A percentile compares a stretch with the other conserved stretches of the same genome.
phyloP scores from a whole-genome alignment of 140 eudicot species.

The Senecio squalidus region DNA sequence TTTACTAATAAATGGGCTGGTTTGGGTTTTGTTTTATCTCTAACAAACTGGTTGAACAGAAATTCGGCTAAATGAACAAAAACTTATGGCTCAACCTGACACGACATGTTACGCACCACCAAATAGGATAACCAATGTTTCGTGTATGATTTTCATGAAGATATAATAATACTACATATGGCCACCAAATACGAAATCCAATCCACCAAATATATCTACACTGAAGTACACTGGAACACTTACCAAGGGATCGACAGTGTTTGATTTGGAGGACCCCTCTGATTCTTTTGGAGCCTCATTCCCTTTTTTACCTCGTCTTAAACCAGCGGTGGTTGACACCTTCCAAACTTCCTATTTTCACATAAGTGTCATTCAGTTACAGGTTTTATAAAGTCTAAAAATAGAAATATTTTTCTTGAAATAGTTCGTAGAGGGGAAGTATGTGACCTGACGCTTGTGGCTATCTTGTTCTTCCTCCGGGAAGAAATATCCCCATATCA shows the following conservation, averaged over 20 bases:
- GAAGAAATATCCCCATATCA: conserved; percentile 91
- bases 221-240: conserved; percentile 14
- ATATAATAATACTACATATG: too few relatives aligned
- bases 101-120: too few relatives aligned
- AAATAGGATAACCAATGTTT: too few relatives aligned
- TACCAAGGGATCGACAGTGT: conserved; percentile 59
- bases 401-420: not conserved
- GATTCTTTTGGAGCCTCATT: conserved; percentile 52
- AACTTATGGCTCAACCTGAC: too few relatives aligned
- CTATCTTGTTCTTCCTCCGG: conserved; percentile 97
- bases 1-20: not conserved
- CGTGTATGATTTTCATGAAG: too few relatives aligned
- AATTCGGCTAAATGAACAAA: not conserved
- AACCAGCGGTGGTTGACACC: conserved; percentile 88
- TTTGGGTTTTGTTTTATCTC: not conserved
- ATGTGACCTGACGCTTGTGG: conserved; percentile 78
- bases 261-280: conserved; percentile 47
- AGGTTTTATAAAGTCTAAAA: conserved; percentile 3
- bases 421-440: not conserved
- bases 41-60: too few relatives aligned
- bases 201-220: not conserved
- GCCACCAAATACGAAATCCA: not conserved
- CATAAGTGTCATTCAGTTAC: conserved; percentile 15
- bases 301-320: conserved; percentile 74
- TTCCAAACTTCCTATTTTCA: conserved; percentile 80